Conservation (phyloP, 345 rosid genomes). For the Citrus australasica region DNA sequence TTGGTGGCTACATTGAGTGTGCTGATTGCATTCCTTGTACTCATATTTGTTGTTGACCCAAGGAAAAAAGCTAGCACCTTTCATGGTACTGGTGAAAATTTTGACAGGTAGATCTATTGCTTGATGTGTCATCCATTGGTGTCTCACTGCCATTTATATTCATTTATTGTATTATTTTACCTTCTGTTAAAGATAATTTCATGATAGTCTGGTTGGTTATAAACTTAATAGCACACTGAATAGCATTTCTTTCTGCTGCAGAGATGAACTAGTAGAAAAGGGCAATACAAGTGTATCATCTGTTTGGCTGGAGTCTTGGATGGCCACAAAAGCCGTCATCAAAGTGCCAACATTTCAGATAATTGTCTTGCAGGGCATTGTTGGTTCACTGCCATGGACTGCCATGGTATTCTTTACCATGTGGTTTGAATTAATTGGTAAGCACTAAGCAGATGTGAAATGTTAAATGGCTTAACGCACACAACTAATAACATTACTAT, state of each 20-base stretch:
- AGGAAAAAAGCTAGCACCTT: slow-evolving; percentile 28
- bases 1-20: slow-evolving; percentile 80
- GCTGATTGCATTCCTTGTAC: slow-evolving; percentile 76
- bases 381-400: slow-evolving; percentile 93
- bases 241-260: slow-evolving; percentile 24
- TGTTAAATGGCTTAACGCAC: neutral
- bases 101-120: slow-evolving; percentile 30
- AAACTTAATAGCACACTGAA: neutral
- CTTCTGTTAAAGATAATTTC: neutral
- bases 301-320: slow-evolving; percentile 72
- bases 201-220: neutral
- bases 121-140: neutral
- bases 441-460: slow-evolving; percentile 33
- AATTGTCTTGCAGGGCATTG: slow-evolving; percentile 83
- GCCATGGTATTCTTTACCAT: slow-evolving; percentile 95
- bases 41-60: slow-evolving; percentile 72
- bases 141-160: neutral
- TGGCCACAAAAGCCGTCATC: slow-evolving; percentile 66
- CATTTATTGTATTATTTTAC: neutral
- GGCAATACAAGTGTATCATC: slow-evolving; percentile 34
- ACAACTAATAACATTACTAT: neutral
- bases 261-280: slow-evolving; percentile 52
- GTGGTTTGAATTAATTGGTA: slow-evolving; percentile 96
- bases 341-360: slow-evolving; percentile 80
- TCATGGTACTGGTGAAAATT: slow-evolving; percentile 11